Evolutionary conservation across 345 rosid species (phyloP), one percentile per base, ranked within the genome.

Genomic region (Microcos paniculata): DNA sequence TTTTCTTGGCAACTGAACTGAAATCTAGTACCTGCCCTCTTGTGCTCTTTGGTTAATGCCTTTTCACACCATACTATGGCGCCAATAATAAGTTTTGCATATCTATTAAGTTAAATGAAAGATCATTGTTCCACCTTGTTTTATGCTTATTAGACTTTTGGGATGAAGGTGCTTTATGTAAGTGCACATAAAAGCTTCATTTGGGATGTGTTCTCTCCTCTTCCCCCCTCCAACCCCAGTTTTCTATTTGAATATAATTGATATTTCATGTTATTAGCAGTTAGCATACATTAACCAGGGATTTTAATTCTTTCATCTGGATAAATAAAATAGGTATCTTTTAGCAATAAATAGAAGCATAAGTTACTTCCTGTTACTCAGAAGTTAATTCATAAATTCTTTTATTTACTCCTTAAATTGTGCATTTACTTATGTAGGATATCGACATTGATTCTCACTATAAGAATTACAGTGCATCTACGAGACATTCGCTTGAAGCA

Each of bases 401-500:
- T 53, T 62, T 76, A 33, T 42, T 30, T 82, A 52, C 72, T 56
- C 43, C 49, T 62, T 46, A 18, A 48, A 72, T 43, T 40, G 8
- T 40, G 26, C 78, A 70, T 77, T 78, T 78, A 35, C 72, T 62
- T 81, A 2, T 80, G 73, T 78, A 95, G 99, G 97, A 86, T 70
- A 75, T 90, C 70, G 91, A 93, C 81, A 86, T 95, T 75, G 89
- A 89, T 79, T 72, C 86, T 68, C 87, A 86, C 61, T 93, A 91
- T 76, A 89, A 82, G 86, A 85, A 80, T 75, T 93, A 89, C 81
- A 84, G 94, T 62, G 71, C 85, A 49, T 82, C 89, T 70, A 93
- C 97, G 48, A 86, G 89, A 77, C 78, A 45, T 4, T 93, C 98
- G 80, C 94, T 95, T 31, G 96, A 91, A 91, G 90, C 90, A 58